phyloP scores from a whole-genome alignment of 2,329 filamentous ascomycete genomes.

The Sporothrix pseudoabietina region DNA sequence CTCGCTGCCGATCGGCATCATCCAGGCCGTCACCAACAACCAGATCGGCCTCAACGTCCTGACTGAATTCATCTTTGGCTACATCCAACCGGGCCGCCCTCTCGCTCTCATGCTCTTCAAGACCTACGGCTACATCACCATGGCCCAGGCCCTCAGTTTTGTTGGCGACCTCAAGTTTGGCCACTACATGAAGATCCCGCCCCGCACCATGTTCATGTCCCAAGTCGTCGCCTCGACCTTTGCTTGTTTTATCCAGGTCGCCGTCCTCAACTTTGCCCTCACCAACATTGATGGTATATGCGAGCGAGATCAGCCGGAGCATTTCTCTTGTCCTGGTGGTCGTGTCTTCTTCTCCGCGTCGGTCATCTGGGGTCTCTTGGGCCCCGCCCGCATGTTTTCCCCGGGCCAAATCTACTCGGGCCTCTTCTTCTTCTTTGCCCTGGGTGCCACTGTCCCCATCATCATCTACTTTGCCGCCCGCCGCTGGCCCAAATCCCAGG shows the following conservation, averaged over 20 bases:
- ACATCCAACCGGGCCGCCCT: constrained; percentile 70
- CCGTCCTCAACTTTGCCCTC: constrained; percentile 64
- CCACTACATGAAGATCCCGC: constrained; percentile 69
- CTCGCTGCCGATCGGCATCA: constrained; percentile 66
- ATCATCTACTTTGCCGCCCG: constrained; percentile 54
- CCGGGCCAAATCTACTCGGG: constrained; percentile 63
- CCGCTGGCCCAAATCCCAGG: constrained; percentile 54
- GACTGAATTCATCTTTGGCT: constrained; percentile 73
- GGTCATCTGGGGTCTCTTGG: constrained; percentile 69
- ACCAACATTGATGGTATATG: constrained; percentile 66
- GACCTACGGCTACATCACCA: constrained; percentile 70
- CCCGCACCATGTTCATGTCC: constrained; percentile 66
- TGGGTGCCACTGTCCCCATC: constrained; percentile 58
- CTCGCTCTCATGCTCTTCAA: constrained; percentile 80
- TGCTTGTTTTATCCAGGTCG: constrained; percentile 67
- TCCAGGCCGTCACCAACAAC: constrained; percentile 62
- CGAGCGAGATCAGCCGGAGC: constrained; percentile 55
- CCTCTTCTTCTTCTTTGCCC: constrained; percentile 61
- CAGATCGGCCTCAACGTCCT: constrained; percentile 70
- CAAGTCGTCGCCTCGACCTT: constrained; percentile 68
- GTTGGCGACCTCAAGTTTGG: constrained; percentile 67
- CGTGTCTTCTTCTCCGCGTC: constrained; percentile 66
- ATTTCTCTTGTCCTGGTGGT: constrained; percentile 66
- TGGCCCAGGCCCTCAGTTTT: constrained; percentile 67
- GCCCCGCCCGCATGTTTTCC: constrained; percentile 65